Percentiles rank a stretch among this genome's conserved stretches.
These are phyloP conservation scores for Galerina marginata DNA, from an alignment of 768 basidiomycete genomes.

Conservation along the genomic window DNA sequence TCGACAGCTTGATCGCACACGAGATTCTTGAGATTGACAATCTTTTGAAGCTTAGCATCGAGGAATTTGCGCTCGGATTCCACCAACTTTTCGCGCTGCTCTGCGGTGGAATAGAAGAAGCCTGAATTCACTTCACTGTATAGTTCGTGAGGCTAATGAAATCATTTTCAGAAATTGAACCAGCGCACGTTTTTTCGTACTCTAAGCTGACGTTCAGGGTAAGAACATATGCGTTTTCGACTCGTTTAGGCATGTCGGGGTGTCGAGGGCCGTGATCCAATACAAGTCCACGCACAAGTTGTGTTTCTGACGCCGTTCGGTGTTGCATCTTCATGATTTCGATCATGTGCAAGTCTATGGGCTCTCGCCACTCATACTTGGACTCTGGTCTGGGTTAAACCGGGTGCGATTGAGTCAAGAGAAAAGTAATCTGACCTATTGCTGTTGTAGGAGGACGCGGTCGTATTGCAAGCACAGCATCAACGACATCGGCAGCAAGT, in stretches of 20 bases:
- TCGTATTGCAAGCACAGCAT: slow-evolving; percentile 90
- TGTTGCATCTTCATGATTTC: slow-evolving; percentile 99
- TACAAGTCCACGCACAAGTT: slow-evolving; percentile 93
- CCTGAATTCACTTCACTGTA: slow-evolving; percentile 96
- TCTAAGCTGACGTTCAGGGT: slow-evolving; percentile 97
- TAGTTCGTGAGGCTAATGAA: slow-evolving; percentile 17
- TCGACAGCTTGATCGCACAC: slow-evolving; percentile 95
- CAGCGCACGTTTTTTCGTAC: slow-evolving; percentile 96
- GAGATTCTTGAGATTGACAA: slow-evolving; percentile 93
- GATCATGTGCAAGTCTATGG: slow-evolving; percentile 98
- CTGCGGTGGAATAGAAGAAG: slow-evolving; percentile 98
- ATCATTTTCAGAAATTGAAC: neutral
- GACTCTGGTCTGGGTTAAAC: slow-evolving; percentile 46
- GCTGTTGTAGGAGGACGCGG: slow-evolving; percentile 69
- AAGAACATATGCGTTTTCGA: slow-evolving; percentile 94
- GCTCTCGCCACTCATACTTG: slow-evolving; percentile 76
- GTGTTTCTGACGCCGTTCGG: slow-evolving; percentile 95
- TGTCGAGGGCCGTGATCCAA: slow-evolving; percentile 97
- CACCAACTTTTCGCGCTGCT: slow-evolving; percentile 98
- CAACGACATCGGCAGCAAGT: slow-evolving; percentile 91
- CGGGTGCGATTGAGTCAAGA: neutral
- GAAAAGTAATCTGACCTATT: slow-evolving; percentile 27
- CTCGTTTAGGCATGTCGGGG: slow-evolving; percentile 98
- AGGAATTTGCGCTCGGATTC: slow-evolving; percentile 95
- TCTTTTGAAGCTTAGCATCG: slow-evolving; percentile 93